phyloP scores from a whole-genome alignment of 225 moss, liverwort and hornwort species.

The Marchantia polymorpha region DNA sequence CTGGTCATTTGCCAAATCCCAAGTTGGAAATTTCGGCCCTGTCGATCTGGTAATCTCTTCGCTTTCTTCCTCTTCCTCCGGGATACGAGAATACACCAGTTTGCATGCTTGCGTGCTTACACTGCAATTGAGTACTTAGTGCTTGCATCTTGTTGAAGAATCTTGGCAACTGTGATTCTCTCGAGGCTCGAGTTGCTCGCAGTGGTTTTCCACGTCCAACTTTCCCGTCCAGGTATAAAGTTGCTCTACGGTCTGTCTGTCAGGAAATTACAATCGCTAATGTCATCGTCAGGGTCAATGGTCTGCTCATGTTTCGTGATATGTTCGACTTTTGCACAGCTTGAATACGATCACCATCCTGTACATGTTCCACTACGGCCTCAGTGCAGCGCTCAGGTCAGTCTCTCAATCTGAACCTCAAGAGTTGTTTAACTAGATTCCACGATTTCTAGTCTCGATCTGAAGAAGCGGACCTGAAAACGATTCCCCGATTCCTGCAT shows the following conservation, averaged over 20 bases:
- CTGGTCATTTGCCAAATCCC: constrained; percentile 70
- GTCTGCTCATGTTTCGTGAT: not conserved
- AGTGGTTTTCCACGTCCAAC: too few species aligned
- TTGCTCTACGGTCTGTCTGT: too few species aligned
- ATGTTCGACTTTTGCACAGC: constrained; percentile 21
- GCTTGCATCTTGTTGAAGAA: not conserved
- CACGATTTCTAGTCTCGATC: too few species aligned
- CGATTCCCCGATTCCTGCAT: too few species aligned
- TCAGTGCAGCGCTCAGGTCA: constrained; percentile 55
- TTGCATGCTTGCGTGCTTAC: not conserved
- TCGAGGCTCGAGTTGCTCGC: too few species aligned
- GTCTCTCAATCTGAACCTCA: not conserved
- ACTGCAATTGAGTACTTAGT: not conserved
- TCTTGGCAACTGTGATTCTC: too few species aligned
- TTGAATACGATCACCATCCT: constrained; percentile 53
- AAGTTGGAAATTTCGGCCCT: constrained; percentile 67
- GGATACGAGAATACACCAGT: not conserved
- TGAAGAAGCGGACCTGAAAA: too few species aligned
- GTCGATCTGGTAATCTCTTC: constrained; percentile 47
- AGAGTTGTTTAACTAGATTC: too few species aligned
- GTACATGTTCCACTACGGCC: constrained; percentile 63
- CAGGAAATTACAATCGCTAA: too few species aligned
- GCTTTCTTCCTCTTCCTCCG: not conserved
- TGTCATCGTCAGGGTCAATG: not conserved
- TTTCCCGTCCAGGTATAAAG: too few species aligned